Conservation (phyloP, 2,329 filamentous ascomycete species). For the Trichoderma atroviride region DNA sequence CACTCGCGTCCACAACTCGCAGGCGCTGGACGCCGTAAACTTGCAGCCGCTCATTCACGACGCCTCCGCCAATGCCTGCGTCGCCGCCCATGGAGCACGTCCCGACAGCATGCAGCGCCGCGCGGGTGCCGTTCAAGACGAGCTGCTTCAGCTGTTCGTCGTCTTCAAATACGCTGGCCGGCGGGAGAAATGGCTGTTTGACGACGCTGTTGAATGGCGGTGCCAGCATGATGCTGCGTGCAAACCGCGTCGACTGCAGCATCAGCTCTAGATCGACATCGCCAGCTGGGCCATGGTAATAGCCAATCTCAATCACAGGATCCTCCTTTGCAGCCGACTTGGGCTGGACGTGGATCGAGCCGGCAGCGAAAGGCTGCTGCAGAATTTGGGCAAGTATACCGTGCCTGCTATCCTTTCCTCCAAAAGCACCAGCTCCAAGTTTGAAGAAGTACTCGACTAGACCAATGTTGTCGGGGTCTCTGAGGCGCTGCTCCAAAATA, state of each 20-base stretch:
- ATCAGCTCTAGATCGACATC: constrained; percentile 48
- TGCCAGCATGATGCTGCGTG: constrained; percentile 43
- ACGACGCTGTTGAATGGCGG: constrained; percentile 45
- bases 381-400: constrained; percentile 53
- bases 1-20: constrained; percentile 33
- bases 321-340: constrained; percentile 29
- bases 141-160: constrained; percentile 32
- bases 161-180: constrained; percentile 29
- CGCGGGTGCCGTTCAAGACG: constrained; percentile 37
- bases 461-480: constrained; percentile 40
- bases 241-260: constrained; percentile 45
- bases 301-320: constrained; percentile 47
- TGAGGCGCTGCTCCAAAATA: constrained; percentile 41
- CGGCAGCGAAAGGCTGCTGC: constrained; percentile 55
- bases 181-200: constrained; percentile 31
- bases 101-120: constrained; percentile 46
- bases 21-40: constrained; percentile 34
- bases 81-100: constrained; percentile 41
- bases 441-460: constrained; percentile 55
- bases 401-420: constrained; percentile 46
- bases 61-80: constrained; percentile 36
- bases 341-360: constrained; percentile 49
- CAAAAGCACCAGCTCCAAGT: constrained; percentile 50
- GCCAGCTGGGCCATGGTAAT: constrained; percentile 45
- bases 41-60: constrained; percentile 34